These are phyloP conservation scores for Carex pumila DNA, from an alignment of 176 grass and related monocot genomes.

Conservation along the genomic window DNA sequence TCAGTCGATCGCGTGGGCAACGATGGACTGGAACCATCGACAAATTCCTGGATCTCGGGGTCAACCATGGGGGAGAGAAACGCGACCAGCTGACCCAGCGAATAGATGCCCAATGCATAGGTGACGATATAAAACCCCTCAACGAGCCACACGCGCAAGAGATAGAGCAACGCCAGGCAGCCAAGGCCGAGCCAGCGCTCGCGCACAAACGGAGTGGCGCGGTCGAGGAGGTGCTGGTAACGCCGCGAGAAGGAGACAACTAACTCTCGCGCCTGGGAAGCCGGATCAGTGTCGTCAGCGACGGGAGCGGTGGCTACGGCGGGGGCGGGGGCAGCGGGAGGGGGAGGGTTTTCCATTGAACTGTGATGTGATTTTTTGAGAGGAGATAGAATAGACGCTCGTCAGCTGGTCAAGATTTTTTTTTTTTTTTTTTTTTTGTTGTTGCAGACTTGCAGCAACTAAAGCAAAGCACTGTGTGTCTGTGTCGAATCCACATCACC, in stretches of 20 bases:
- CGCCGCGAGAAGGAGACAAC: slow-evolving; percentile 24
- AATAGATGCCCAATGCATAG: slow-evolving; percentile 73
- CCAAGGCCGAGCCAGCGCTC: slow-evolving; percentile 51
- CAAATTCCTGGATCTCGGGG: slow-evolving; percentile 46
- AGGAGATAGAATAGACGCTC: neutral
- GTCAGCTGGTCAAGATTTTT: neutral
- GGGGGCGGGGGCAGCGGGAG: neutral
- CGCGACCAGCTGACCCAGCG: slow-evolving; percentile 62
- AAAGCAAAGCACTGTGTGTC: no score
- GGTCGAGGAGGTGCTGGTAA: slow-evolving; percentile 73
- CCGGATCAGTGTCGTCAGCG: neutral
- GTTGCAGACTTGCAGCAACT: neutral
- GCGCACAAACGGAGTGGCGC: slow-evolving; percentile 51
- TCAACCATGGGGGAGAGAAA: slow-evolving; percentile 83
- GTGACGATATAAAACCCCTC: slow-evolving; percentile 74
- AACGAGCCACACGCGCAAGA: slow-evolving; percentile 56
- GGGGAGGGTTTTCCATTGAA: slow-evolving; percentile 6
- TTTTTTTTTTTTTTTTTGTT: neutral
- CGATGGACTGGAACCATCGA: slow-evolving; percentile 27
- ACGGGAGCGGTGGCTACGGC: neutral
- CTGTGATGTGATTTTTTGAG: neutral
- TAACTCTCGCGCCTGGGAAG: neutral
- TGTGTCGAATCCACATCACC: no score
- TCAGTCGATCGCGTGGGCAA: slow-evolving; percentile 58
- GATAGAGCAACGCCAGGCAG: slow-evolving; percentile 32